Percentiles rank a stretch among this genome's conserved stretches.
phyloP scores from a whole-genome alignment of 2,329 filamentous ascomycete genomes.

The Diaporthe citrichinensis region DNA sequence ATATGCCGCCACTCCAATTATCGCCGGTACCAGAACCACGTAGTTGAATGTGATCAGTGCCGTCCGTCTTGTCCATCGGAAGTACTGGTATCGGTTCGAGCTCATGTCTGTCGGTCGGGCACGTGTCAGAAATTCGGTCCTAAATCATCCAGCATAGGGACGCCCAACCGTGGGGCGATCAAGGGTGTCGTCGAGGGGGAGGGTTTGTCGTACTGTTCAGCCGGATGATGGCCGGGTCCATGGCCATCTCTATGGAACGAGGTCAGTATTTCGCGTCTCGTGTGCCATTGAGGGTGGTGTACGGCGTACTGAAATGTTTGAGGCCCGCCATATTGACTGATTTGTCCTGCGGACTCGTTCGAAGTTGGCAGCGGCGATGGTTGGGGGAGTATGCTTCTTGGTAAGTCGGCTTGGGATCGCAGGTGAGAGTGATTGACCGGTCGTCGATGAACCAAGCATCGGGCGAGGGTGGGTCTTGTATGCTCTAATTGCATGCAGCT shows the following conservation, averaged over 20 bases:
- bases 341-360: slow-evolving; percentile 44
- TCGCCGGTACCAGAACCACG: slow-evolving; percentile 77
- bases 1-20: slow-evolving; percentile 81
- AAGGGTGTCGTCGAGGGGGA: neutral
- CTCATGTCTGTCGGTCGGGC: slow-evolving; percentile 76
- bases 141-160: neutral
- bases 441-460: slow-evolving; percentile 20
- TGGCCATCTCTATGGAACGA: slow-evolving; percentile 55
- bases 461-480: neutral
- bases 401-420: slow-evolving; percentile 1
- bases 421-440: slow-evolving; percentile 20
- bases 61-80: slow-evolving; percentile 91
- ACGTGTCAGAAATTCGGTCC: slow-evolving; percentile 7
- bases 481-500: neutral
- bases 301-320: slow-evolving; percentile 58
- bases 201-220: slow-evolving; percentile 57
- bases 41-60: slow-evolving; percentile 86
- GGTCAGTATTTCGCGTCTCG: slow-evolving; percentile 48
- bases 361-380: slow-evolving; percentile 19
- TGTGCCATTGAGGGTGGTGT: slow-evolving; percentile 35
- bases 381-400: slow-evolving; percentile 11
- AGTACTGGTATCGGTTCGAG: slow-evolving; percentile 91
- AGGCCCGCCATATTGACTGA: slow-evolving; percentile 59
- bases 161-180: neutral
- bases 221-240: slow-evolving; percentile 64